These are phyloP conservation scores for Aphanomyces invadans DNA, from an alignment of 352 stramenopile genomes.

Conservation along the genomic window DNA sequence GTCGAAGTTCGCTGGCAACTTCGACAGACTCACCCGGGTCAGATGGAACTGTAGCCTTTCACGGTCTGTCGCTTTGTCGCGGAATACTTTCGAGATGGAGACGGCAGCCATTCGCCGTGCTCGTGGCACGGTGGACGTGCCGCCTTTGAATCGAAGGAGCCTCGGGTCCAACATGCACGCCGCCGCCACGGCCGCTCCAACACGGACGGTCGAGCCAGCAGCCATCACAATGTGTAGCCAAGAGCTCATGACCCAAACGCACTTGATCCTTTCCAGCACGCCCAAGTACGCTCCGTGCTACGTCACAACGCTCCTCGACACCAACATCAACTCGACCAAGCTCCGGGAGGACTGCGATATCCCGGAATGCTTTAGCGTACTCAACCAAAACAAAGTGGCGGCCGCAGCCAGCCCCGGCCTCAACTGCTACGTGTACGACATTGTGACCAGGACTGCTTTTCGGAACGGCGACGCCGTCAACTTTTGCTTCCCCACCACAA, in stretches of 20 bases:
- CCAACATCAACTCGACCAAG: background rate
- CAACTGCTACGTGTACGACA: background rate
- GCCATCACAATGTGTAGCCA: background rate
- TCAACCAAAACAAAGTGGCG: background rate
- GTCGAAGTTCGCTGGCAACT: no score
- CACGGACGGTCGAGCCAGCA: background rate
- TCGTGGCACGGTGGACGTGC: no score
- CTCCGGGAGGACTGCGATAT: background rate
- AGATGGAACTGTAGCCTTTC: no score
- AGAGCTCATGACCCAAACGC: background rate
- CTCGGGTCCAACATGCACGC: background rate
- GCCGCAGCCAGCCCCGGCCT: background rate
- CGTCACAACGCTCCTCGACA: background rate
- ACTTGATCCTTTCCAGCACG: background rate
- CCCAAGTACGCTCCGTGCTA: background rate
- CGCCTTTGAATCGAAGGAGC: no score
- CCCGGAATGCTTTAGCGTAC: background rate
- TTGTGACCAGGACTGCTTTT: background rate
- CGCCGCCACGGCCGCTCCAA: background rate
- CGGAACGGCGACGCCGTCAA: background rate
- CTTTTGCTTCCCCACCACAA: background rate
- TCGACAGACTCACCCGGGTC: no score
- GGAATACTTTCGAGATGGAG: no score
- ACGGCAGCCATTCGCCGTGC: no score
- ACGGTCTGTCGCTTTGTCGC: no score